Conservation (phyloP, 148 eudicot species). For the Chenopodium album region DNA sequence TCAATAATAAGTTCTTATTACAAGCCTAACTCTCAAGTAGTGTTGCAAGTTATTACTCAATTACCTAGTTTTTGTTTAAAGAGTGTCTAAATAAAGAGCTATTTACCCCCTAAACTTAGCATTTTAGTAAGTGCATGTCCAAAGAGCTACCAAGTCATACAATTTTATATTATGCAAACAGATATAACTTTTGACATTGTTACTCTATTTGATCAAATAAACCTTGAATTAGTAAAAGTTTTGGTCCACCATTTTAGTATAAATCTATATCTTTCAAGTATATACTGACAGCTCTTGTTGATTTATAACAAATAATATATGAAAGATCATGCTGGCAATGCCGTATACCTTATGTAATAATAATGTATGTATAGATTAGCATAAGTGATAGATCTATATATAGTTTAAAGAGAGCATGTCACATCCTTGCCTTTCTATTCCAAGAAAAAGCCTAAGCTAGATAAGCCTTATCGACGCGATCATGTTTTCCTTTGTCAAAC, state of each 20-base stretch:
- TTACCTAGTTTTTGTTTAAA: no score
- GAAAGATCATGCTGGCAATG: neutral
- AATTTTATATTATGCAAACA: neutral
- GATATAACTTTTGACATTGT: no score
- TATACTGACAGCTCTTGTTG: neutral
- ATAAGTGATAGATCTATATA: neutral
- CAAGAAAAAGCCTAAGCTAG: neutral
- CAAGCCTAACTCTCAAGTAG: no score
- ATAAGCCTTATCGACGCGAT: neutral
- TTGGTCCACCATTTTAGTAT: neutral
- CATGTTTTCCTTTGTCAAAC: conserved; percentile 4
- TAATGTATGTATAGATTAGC: neutral
- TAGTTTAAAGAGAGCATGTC: neutral
- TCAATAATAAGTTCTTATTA: no score
- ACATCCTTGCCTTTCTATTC: neutral
- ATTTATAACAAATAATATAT: neutral
- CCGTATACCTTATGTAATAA: neutral
- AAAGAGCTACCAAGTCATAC: neutral
- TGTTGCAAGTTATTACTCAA: no score
- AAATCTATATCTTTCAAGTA: neutral
- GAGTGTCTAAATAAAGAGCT: no score
- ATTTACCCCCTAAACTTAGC: neutral
- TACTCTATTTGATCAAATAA: neutral
- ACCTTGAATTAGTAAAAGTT: neutral
- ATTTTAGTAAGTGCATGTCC: no score